These are phyloP conservation scores for Secale cereale DNA, from an alignment of 176 grass and related monocot species.

Conservation along the genomic window DNA sequence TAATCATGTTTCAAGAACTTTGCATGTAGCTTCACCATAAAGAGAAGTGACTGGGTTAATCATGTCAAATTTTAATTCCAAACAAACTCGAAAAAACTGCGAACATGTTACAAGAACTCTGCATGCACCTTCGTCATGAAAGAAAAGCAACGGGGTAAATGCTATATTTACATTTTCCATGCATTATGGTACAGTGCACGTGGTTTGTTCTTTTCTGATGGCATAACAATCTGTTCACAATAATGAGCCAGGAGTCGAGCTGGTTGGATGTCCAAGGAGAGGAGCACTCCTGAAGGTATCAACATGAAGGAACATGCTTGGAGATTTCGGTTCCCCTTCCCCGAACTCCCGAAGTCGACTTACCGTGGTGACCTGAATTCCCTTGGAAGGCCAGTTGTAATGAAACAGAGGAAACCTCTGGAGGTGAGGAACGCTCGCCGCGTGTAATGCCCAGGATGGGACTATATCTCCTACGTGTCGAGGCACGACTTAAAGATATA, in stretches of 20 bases:
- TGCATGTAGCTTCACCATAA: background rate
- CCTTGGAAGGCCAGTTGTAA: background rate
- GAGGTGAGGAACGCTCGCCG: background rate
- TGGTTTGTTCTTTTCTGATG: background rate
- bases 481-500: no score
- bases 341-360: background rate
- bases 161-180: background rate
- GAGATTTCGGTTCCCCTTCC: background rate
- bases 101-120: background rate
- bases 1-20: no score
- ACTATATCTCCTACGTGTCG: no score
- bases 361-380: background rate
- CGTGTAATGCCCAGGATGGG: no score
- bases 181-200: background rate
- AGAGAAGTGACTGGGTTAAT: background rate
- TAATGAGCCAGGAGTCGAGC: background rate
- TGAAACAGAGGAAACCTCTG: background rate
- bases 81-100: background rate
- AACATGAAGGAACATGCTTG: background rate
- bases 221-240: background rate
- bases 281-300: slow-evolving; percentile 13
- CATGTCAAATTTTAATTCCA: background rate
- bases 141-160: background rate
- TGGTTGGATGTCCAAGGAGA: slow-evolving; percentile 7
- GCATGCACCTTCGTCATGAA: background rate